Conservation (phyloP, 345 rosid species). For the Corchorus olitorius region DNA sequence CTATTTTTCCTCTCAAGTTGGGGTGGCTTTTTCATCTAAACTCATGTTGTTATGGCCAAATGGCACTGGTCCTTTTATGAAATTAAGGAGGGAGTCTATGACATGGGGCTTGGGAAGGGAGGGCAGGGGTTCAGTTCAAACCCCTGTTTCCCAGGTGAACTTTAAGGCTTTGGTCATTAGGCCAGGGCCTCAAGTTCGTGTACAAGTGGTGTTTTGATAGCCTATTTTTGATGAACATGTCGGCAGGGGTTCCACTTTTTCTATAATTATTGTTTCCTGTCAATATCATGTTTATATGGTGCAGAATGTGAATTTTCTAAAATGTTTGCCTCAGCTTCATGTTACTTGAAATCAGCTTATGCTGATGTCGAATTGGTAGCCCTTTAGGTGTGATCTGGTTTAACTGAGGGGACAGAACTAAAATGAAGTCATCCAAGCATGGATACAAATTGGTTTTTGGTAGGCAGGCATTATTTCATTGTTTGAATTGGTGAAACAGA, state of each 20-base stretch:
- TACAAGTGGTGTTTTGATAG: neutral
- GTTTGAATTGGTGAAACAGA: neutral
- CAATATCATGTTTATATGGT: neutral
- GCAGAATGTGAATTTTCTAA: neutral
- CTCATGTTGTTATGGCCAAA: neutral
- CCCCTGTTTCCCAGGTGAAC: too few species aligned
- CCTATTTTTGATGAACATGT: neutral
- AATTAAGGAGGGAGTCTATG: neutral
- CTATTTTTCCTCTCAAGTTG: neutral
- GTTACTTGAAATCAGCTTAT: neutral
- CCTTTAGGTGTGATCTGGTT: slow-evolving; percentile 1
- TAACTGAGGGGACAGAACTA: neutral
- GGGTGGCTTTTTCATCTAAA: neutral
- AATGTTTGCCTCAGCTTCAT: slow-evolving; percentile 3
- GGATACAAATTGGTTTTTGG: neutral
- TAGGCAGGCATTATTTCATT: neutral
- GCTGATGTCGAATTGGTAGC: neutral
- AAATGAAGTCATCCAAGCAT: neutral
- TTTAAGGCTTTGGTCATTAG: too few species aligned
- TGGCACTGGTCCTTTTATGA: neutral
- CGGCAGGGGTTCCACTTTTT: neutral
- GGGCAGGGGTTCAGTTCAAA: too few species aligned
- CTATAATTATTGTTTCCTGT: neutral
- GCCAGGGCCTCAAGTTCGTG: too few species aligned
- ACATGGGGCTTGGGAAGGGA: neutral